These are phyloP conservation scores for Starmerella scarabaei DNA, from an alignment of 805 yeast species.

Conservation along the genomic window DNA sequence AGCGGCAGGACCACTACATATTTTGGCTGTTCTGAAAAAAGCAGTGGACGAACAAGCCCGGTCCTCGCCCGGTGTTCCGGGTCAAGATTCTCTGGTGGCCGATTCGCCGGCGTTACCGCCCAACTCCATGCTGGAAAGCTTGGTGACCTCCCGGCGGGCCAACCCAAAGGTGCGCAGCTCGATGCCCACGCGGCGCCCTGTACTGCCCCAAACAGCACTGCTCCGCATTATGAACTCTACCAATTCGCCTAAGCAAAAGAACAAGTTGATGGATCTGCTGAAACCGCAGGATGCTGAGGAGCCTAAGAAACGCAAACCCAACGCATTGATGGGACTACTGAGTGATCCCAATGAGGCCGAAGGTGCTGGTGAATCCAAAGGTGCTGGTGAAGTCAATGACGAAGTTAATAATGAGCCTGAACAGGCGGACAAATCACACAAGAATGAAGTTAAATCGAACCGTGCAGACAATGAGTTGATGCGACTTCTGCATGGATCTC, in stretches of 20 bases:
- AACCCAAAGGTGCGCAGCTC: constrained; percentile 3
- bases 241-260: neutral
- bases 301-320: neutral
- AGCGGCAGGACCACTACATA: too few relatives aligned
- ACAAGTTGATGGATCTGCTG: constrained; percentile 8
- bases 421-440: too few relatives aligned
- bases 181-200: constrained; percentile 2
- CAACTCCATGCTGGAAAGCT: constrained; percentile 17
- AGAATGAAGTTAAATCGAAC: too few relatives aligned
- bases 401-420: neutral
- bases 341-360: neutral
- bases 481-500: too few relatives aligned
- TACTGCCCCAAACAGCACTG: constrained; percentile 8
- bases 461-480: too few relatives aligned
- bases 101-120: constrained; percentile 17
- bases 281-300: neutral
- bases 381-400: neutral
- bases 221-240: constrained; percentile 9
- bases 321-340: neutral
- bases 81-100: too few relatives aligned
- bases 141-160: constrained; percentile 16
- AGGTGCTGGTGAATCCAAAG: too few relatives aligned
- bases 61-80: too few relatives aligned
- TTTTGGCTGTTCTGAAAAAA: too few relatives aligned
- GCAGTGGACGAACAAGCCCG: neutral